Evolutionary conservation across 1,284 basidiomycete species (phyloP).

Genomic region (Pterula multifida): DNA sequence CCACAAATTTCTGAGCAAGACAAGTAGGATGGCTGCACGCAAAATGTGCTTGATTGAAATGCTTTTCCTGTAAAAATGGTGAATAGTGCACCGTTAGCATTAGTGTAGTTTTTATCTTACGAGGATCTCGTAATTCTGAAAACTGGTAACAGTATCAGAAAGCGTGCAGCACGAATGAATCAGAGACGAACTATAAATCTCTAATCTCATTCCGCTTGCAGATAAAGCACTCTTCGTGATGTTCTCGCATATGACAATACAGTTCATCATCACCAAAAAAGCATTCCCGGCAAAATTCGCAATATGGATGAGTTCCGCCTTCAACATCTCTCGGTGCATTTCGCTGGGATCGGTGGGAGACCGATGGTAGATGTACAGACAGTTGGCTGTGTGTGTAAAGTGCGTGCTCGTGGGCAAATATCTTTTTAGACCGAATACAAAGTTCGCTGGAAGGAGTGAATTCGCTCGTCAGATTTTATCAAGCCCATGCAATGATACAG

Average conservation of each 20-base stretch:
- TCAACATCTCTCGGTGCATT: conserved; percentile 38
- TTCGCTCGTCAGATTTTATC: conserved; percentile 1
- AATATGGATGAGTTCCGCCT: conserved; percentile 70
- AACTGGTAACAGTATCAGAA: conserved; percentile 32
- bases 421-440: conserved; percentile 85
- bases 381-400: conserved; percentile 69
- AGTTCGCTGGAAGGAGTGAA: conserved; percentile 63
- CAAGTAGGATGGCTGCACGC: conserved; percentile 72
- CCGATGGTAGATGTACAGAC: conserved; percentile 69
- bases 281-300: conserved; percentile 84
- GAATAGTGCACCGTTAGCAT: background rate
- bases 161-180: background rate
- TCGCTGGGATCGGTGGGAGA: conserved; percentile 31
- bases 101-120: conserved; percentile 27
- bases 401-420: conserved; percentile 92
- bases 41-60: conserved; percentile 63
- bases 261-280: conserved; percentile 90
- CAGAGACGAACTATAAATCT: conserved; percentile 73
- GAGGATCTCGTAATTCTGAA: conserved; percentile 64
- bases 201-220: conserved; percentile 74
- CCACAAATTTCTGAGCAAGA: conserved; percentile 85
- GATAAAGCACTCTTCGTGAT: conserved; percentile 94
- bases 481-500: no score
- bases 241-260: conserved; percentile 89
- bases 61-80: conserved; percentile 43